Evolutionary conservation across 495 filamentous ascomycete genomes (phyloP).

Genomic region (Neurospora africana): DNA sequence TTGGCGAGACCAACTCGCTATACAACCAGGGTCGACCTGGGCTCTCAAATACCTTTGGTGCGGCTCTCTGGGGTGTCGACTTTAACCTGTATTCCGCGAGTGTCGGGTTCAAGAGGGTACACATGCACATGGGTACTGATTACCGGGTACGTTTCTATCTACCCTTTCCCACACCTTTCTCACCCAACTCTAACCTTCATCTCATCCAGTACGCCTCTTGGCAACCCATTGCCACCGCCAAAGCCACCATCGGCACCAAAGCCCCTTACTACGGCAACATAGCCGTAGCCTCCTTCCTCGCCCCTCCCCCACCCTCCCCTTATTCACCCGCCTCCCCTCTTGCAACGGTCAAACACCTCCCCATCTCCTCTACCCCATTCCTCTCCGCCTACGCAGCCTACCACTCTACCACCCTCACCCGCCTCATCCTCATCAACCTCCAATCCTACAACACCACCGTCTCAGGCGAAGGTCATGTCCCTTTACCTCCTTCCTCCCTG

Average conservation of each 20-base stretch:
- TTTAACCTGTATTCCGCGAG: constrained; percentile 52
- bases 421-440: constrained; percentile 51
- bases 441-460: constrained; percentile 48
- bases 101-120: constrained; percentile 45
- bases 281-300: constrained; percentile 47
- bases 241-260: constrained; percentile 48
- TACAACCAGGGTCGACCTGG: constrained; percentile 54
- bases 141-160: constrained; percentile 31
- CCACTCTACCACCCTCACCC: constrained; percentile 27
- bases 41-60: constrained; percentile 59
- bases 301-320: constrained; percentile 17
- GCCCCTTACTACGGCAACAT: constrained; percentile 58
- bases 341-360: constrained; percentile 33
- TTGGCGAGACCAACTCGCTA: constrained; percentile 57
- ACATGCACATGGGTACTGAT: constrained; percentile 59
- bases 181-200: background rate
- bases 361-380: constrained; percentile 30
- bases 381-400: constrained; percentile 54
- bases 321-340: background rate
- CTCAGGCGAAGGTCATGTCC: constrained; percentile 25
- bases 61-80: constrained; percentile 59
- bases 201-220: constrained; percentile 26
- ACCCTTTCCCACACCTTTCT: background rate
- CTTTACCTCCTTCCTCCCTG: constrained; percentile 12
- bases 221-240: constrained; percentile 48